These are phyloP conservation scores for Plasmodium blacklocki DNA, from an alignment of 169 alveolate species.

Conservation along the genomic window DNA sequence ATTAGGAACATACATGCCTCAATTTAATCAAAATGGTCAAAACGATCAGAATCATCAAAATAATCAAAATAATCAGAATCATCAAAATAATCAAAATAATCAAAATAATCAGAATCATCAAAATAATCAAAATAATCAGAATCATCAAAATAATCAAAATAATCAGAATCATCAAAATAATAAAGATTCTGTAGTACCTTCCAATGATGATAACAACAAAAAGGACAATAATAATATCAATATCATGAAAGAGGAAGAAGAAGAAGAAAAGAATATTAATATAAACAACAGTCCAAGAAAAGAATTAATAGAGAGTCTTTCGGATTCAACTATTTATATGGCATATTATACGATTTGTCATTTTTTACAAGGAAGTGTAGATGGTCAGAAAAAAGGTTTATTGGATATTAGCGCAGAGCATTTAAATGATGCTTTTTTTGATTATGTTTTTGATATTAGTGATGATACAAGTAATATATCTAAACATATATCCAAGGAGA, in stretches of 20 bases:
- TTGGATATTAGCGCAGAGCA: conserved; percentile 91
- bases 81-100: not conserved
- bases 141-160: not conserved
- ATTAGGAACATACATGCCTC: conserved; percentile 97
- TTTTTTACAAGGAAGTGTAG: conserved; percentile 93
- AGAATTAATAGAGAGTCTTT: conserved; percentile 96
- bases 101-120: not conserved
- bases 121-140: not conserved
- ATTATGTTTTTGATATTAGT: conserved; percentile 93
- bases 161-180: no score
- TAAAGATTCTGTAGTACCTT: no score
- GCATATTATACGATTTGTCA: conserved; percentile 99
- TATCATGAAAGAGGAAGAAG: no score
- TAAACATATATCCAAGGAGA: conserved; percentile 80
- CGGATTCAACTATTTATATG: conserved; percentile 99
- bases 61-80: not conserved
- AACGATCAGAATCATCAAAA: not conserved
- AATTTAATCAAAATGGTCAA: conserved; percentile 84
- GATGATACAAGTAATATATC: conserved; percentile 87
- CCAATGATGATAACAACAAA: no score
- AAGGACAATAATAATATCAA: no score
- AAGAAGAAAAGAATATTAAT: not conserved
- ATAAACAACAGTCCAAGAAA: conserved; percentile 11
- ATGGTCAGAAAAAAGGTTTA: conserved; percentile 91
- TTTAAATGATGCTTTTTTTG: conserved; percentile 95